phyloP scores from a whole-genome alignment of 768 basidiomycete genomes.

The Rhodotorula graminis region DNA sequence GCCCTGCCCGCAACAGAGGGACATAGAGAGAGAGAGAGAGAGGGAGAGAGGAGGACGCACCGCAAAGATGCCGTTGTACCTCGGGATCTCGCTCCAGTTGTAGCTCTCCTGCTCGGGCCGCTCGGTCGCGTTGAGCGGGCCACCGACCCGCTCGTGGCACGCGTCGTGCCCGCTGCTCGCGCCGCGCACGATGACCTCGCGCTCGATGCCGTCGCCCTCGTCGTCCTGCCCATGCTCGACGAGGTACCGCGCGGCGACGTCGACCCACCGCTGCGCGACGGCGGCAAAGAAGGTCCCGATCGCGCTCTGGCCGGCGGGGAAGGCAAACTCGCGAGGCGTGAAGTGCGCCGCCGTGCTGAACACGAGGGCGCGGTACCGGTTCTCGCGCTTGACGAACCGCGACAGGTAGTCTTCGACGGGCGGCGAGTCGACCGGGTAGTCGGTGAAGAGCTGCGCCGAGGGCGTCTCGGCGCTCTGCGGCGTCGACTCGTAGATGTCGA shows the following conservation, averaged over 20 bases:
- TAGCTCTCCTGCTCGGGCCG: not conserved
- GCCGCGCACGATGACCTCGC: not conserved
- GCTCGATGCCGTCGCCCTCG: not conserved
- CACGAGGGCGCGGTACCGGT: slow-evolving; percentile 1
- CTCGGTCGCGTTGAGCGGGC: not conserved
- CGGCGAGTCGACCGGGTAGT: slow-evolving; percentile 1
- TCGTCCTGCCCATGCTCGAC: not conserved
- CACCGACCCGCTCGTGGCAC: not conserved
- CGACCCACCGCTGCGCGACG: not conserved
- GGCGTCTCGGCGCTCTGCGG: not conserved
- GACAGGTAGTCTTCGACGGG: not conserved
- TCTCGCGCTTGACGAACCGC: not conserved
- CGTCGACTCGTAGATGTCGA: not conserved
- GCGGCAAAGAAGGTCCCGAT: not conserved
- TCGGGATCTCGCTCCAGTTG: not conserved
- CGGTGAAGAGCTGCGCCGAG: not conserved
- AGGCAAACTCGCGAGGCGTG: not conserved
- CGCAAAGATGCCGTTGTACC: not conserved
- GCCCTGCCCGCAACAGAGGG: no score
- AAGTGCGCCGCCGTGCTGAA: slow-evolving; percentile 5
- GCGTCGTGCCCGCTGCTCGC: slow-evolving; percentile 3
- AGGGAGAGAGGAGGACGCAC: not conserved
- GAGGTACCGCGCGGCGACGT: not conserved
- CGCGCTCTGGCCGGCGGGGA: not conserved
- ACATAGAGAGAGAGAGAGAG: not conserved